These are phyloP conservation scores for Cubamyces sp. DNA, from an alignment of 768 basidiomycete genomes.

Conservation along the genomic window DNA sequence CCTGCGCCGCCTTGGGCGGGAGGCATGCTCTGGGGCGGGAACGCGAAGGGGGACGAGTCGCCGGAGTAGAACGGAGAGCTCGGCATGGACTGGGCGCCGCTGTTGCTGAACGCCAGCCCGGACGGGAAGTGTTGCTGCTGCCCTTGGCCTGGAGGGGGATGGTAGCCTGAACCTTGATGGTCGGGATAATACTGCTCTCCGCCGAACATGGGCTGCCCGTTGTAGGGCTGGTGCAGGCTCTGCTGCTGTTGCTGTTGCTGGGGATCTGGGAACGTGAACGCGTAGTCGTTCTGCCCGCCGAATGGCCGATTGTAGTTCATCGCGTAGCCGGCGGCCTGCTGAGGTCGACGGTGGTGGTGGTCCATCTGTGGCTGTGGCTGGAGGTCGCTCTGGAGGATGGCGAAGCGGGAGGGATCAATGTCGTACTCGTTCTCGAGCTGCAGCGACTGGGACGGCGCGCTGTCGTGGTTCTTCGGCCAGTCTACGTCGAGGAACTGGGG, in stretches of 20 bases:
- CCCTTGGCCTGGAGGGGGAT: slow-evolving; percentile 1
- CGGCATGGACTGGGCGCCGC: slow-evolving; percentile 15
- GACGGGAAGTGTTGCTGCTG: slow-evolving; percentile 6
- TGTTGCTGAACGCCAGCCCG: slow-evolving; percentile 6
- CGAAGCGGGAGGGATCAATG: slow-evolving; percentile 28
- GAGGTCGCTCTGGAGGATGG: slow-evolving; percentile 24
- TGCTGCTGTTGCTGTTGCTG: slow-evolving; percentile 13
- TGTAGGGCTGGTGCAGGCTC: slow-evolving; percentile 3
- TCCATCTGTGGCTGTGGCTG: slow-evolving; percentile 6
- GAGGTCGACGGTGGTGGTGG: slow-evolving; percentile 1
- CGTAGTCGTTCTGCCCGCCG: slow-evolving; percentile 11
- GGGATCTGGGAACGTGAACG: slow-evolving; percentile 16
- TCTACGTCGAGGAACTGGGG: slow-evolving; percentile 24
- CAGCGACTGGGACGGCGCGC: slow-evolving; percentile 11
- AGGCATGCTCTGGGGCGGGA: slow-evolving; percentile 10
- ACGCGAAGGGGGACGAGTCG: slow-evolving; percentile 7
- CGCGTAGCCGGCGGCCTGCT: slow-evolving; percentile 1
- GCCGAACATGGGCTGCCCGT: slow-evolving; percentile 13
- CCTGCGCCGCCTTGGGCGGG: slow-evolving; percentile 11
- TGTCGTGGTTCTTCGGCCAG: slow-evolving; percentile 18
- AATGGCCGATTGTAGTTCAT: slow-evolving; percentile 1
- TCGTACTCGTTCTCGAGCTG: slow-evolving; percentile 31
- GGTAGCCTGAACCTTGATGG: slow-evolving; percentile 1
- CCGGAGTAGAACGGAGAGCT: slow-evolving; percentile 21
- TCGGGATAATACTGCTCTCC: slow-evolving; percentile 12